Conservation (phyloP, 2,329 filamentous ascomycete genomes). For the Dactylella cylindrospora region DNA sequence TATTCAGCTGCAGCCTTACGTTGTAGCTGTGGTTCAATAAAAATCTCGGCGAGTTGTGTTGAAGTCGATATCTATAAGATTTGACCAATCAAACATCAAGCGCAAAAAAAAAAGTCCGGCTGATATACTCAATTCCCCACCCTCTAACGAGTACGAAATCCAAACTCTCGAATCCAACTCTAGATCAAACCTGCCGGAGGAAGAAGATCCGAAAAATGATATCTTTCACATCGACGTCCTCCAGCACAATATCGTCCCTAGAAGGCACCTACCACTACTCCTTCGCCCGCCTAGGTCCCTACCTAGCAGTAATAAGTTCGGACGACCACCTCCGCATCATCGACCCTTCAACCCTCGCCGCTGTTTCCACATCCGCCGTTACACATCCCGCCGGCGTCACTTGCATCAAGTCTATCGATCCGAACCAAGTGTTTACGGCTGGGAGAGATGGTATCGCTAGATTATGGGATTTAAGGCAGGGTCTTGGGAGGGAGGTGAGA, state of each 20-base stretch:
- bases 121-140: not conserved
- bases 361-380: constrained; percentile 55
- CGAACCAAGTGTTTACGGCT: constrained; percentile 64
- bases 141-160: not conserved
- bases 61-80: too few species aligned
- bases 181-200: not conserved
- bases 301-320: constrained; percentile 66
- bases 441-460: constrained; percentile 70
- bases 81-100: too few species aligned
- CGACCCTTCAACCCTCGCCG: constrained; percentile 62
- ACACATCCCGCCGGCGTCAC: constrained; percentile 66
- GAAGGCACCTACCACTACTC: constrained; percentile 62
- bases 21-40: too few species aligned
- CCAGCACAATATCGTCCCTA: constrained; percentile 52
- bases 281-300: constrained; percentile 57
- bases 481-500: constrained; percentile 55
- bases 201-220: constrained; percentile 11
- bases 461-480: constrained; percentile 65
- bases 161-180: not conserved
- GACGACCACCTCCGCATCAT: constrained; percentile 70
- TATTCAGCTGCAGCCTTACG: too few species aligned
- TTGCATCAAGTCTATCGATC: constrained; percentile 62
- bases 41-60: too few species aligned
- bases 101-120: constrained; percentile 10
- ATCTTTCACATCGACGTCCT: constrained; percentile 49